Evolutionary conservation across 2,329 filamentous ascomycete species (phyloP).

Genomic region (Chaetomiaceae sp.): DNA sequence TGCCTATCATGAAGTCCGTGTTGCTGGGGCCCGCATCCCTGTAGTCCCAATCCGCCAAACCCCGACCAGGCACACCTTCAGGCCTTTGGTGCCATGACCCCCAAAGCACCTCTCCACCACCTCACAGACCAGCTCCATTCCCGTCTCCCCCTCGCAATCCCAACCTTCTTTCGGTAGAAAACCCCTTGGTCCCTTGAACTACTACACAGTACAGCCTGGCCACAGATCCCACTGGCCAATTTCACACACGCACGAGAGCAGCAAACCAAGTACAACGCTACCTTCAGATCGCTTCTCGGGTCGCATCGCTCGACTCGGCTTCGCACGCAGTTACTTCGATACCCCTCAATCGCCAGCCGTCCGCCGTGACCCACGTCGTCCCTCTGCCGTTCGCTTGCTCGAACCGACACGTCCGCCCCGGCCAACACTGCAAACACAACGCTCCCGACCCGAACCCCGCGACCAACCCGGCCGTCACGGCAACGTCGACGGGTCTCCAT

Average conservation of each 20-base stretch:
- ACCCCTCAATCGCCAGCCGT: slow-evolving; percentile 16
- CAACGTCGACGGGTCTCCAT: no score
- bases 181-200: neutral
- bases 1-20: slow-evolving; percentile 7
- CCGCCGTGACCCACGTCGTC: slow-evolving; percentile 2
- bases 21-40: slow-evolving; percentile 10
- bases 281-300: no score
- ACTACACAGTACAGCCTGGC: no score
- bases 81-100: slow-evolving; percentile 1
- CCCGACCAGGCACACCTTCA: slow-evolving; percentile 6
- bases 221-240: neutral
- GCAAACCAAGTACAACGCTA: no score
- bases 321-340: slow-evolving; percentile 2
- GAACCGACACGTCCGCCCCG: neutral
- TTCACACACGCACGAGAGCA: neutral
- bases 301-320: no score
- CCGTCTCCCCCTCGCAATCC: neutral
- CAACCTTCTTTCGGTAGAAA: neutral
- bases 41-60: slow-evolving; percentile 12
- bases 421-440: neutral
- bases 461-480: no score
- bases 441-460: neutral
- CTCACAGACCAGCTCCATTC: slow-evolving; percentile 9
- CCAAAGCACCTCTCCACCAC: slow-evolving; percentile 12
- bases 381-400: slow-evolving; percentile 3